A percentile compares a stretch with the other conserved stretches of the same genome.
These are phyloP conservation scores for Leucocoprinus sp. DNA, from an alignment of 768 basidiomycete species.

Conservation along the genomic window DNA sequence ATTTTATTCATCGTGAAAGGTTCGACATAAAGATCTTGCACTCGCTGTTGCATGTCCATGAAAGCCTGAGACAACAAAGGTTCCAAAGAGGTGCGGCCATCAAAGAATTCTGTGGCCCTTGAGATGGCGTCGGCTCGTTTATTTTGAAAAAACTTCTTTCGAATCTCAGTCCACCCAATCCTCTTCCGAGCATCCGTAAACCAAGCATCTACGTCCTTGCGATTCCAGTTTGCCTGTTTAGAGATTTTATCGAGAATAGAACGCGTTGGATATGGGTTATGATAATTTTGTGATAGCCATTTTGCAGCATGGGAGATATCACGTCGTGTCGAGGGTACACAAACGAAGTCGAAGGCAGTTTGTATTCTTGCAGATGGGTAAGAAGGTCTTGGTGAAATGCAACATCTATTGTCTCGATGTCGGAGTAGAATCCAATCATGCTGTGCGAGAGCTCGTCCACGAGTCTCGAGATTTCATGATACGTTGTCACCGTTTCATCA, in stretches of 20 bases:
- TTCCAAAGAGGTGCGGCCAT: background rate
- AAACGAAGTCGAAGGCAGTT: slow-evolving; percentile 15
- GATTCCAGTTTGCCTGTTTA: background rate
- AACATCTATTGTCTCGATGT: too few relatives aligned
- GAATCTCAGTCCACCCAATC: slow-evolving; percentile 13
- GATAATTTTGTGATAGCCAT: slow-evolving; percentile 8
- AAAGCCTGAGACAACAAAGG: too few relatives aligned
- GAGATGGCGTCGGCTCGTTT: slow-evolving; percentile 2
- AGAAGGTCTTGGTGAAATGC: too few relatives aligned
- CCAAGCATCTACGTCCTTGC: slow-evolving; percentile 11
- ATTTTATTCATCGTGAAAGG: too few relatives aligned
- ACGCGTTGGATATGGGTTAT: slow-evolving; percentile 11
- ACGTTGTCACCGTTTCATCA: too few relatives aligned
- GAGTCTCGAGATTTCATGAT: too few relatives aligned
- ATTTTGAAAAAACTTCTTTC: slow-evolving; percentile 6
- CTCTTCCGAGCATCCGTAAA: slow-evolving; percentile 10
- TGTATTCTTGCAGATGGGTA: too few relatives aligned
- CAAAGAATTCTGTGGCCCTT: slow-evolving; percentile 1
- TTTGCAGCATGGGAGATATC: background rate
- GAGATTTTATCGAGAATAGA: background rate
- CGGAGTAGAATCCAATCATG: too few relatives aligned
- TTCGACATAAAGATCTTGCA: too few relatives aligned
- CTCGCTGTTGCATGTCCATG: too few relatives aligned
- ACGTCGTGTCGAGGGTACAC: background rate
- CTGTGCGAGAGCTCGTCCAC: too few relatives aligned